A percentile compares a stretch with the other conserved stretches of the same genome.
Conservation (phyloP, 306 rosid genomes). For the Cicer chorassanicum region DNA sequence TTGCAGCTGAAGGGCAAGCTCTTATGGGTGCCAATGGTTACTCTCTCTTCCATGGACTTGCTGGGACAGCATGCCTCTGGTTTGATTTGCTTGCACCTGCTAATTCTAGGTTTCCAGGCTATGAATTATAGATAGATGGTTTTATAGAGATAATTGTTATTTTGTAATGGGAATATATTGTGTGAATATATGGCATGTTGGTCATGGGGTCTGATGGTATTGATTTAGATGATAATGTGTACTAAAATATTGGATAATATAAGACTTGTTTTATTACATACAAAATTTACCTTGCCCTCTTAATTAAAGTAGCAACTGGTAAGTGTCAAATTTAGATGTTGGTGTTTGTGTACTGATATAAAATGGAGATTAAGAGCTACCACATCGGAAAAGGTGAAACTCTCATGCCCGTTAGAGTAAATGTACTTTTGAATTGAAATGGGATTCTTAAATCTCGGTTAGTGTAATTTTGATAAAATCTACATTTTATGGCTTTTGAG, state of each 20-base stretch:
- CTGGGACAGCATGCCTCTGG: constrained; percentile 86
- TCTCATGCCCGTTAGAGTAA: no score
- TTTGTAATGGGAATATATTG: not conserved
- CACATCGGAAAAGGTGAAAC: no score
- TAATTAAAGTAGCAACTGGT: not conserved
- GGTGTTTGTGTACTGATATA: no score
- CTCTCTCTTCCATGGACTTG: constrained; percentile 88
- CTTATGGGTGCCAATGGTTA: constrained; percentile 47
- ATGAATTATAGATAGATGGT: constrained; percentile 66
- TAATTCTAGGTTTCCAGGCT: constrained; percentile 81
- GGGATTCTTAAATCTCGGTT: no score
- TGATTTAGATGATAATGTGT: constrained; percentile 20
- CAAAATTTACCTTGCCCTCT: not conserved
- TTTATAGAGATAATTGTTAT: not conserved
- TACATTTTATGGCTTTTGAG: no score
- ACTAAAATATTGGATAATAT: not conserved
- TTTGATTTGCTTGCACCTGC: constrained; percentile 70
- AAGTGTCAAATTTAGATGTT: no score
- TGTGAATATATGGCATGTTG: not conserved
- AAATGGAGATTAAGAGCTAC: no score
- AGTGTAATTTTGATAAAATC: no score
- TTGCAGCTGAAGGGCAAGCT: constrained; percentile 24
- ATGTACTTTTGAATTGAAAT: no score
- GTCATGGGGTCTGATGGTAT: not conserved
- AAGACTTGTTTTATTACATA: not conserved